Evolutionary conservation across 139 green algal species (phyloP).

Genomic region (Chlamydomonas sp.): DNA sequence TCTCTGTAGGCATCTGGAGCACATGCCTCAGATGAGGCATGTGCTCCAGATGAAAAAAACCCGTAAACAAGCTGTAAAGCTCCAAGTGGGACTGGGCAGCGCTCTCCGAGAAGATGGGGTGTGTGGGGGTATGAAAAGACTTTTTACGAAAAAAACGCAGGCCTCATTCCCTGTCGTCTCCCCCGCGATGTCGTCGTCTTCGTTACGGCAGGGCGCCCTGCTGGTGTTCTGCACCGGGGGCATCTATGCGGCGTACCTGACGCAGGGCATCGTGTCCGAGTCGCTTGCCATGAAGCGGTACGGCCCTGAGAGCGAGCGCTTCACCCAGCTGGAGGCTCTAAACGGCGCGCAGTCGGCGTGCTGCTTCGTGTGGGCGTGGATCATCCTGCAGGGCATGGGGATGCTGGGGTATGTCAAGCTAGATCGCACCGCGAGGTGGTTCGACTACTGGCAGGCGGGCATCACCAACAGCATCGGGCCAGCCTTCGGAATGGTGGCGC

Average conservation of each 20-base stretch:
- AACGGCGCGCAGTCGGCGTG: slow-evolving; percentile 76
- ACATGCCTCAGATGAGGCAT: too few species aligned
- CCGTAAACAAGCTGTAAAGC: too few species aligned
- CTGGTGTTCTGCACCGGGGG: slow-evolving; percentile 65
- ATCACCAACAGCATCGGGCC: slow-evolving; percentile 85
- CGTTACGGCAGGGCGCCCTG: slow-evolving; percentile 12
- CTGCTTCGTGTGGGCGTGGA: slow-evolving; percentile 79
- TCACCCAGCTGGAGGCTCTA: slow-evolving; percentile 76
- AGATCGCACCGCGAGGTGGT: slow-evolving; percentile 26
- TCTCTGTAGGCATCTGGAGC: too few species aligned
- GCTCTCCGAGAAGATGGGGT: too few species aligned
- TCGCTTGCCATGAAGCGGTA: slow-evolving; percentile 75
- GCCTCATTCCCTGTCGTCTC: too few species aligned
- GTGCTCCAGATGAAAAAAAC: too few species aligned
- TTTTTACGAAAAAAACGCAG: too few species aligned
- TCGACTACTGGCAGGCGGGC: slow-evolving; percentile 70
- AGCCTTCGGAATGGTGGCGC: slow-evolving; percentile 75
- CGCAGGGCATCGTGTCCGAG: slow-evolving; percentile 80
- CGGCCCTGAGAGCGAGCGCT: slow-evolving; percentile 55
- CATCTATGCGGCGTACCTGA: slow-evolving; percentile 92
- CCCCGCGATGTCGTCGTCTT: too few species aligned
- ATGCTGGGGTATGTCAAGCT: slow-evolving; percentile 5
- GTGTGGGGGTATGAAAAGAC: too few species aligned
- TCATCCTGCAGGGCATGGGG: slow-evolving; percentile 35
- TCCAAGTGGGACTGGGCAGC: too few species aligned